Evolutionary conservation across 1,284 basidiomycete genomes (phyloP).

Genomic region (Apiotrichum montevideense): DNA sequence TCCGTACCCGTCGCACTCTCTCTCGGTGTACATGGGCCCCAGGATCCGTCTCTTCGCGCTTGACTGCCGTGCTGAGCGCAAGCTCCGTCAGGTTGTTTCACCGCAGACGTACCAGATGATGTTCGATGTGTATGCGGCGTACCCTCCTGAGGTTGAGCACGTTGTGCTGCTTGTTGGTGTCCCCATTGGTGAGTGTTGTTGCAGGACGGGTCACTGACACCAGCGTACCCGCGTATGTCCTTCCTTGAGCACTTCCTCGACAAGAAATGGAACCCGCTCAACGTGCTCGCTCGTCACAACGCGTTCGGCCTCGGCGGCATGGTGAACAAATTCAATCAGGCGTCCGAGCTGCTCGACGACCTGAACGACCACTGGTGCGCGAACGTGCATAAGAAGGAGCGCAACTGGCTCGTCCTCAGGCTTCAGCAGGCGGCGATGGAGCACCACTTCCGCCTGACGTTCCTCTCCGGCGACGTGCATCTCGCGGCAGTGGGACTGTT

Average conservation of each 20-base stretch:
- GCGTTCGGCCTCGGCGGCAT: conserved; percentile 65
- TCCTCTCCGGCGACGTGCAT: conserved; percentile 88
- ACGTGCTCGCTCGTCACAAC: conserved; percentile 56
- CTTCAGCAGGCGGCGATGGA: conserved; percentile 63
- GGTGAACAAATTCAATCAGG: conserved; percentile 83
- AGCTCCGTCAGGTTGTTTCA: conserved; percentile 71
- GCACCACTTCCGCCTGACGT: conserved; percentile 64
- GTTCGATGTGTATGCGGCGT: conserved; percentile 56
- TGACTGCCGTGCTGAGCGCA: conserved; percentile 86
- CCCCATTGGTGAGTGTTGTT: conserved; percentile 15
- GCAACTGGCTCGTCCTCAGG: conserved; percentile 80
- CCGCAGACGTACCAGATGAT: conserved; percentile 62
- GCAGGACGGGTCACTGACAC: conserved; percentile 53
- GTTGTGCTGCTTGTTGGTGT: conserved; percentile 71
- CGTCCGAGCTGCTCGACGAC: conserved; percentile 86
- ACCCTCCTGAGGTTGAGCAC: conserved; percentile 68
- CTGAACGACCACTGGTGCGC: conserved; percentile 89
- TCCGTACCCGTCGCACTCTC: conserved; percentile 71
- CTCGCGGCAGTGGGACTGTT: conserved; percentile 74
- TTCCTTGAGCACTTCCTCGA: conserved; percentile 66
- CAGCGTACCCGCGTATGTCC: conserved; percentile 88
- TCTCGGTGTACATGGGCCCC: conserved; percentile 53
- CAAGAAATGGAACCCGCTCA: conserved; percentile 73
- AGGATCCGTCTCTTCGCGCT: conserved; percentile 67
- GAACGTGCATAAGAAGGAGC: conserved; percentile 76